Percentiles rank a stretch among this genome's conserved stretches.
phyloP scores from a whole-genome alignment of 2,329 filamentous ascomycete genomes.

The Trichoderma sp. region DNA sequence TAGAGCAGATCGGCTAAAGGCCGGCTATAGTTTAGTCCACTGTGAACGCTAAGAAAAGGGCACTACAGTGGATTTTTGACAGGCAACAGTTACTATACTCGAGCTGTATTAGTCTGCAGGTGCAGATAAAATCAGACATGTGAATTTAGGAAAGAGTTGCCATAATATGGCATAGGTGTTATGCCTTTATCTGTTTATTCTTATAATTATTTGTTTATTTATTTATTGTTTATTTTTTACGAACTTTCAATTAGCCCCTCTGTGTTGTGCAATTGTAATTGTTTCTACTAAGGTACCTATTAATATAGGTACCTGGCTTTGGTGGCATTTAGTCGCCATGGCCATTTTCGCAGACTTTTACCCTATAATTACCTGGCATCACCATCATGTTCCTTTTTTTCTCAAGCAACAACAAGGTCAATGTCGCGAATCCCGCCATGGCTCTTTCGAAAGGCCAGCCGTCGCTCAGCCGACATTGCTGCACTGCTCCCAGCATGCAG shows the following conservation, averaged over 20 bases:
- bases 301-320: too few species aligned
- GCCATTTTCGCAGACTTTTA: not conserved
- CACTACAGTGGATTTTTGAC: not conserved
- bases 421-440: slow-evolving; percentile 64
- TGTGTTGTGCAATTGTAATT: not conserved
- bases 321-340: not conserved
- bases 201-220: too few species aligned
- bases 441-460: slow-evolving; percentile 52
- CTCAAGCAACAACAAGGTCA: not conserved
- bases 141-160: not conserved
- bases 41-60: not conserved
- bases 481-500: slow-evolving; percentile 62
- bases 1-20: slow-evolving; percentile 9
- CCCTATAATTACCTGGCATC: not conserved
- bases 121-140: not conserved
- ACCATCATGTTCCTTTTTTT: not conserved
- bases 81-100: not conserved
- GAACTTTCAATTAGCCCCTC: not conserved
- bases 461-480: slow-evolving; percentile 54
- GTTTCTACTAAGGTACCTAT: too few species aligned
- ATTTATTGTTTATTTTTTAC: not conserved
- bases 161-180: not conserved
- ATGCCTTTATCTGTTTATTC: too few species aligned
- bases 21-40: not conserved
- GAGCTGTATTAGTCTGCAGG: not conserved